Conservation (phyloP, 2,329 filamentous ascomycete species). For the Thelonectria discophora region DNA sequence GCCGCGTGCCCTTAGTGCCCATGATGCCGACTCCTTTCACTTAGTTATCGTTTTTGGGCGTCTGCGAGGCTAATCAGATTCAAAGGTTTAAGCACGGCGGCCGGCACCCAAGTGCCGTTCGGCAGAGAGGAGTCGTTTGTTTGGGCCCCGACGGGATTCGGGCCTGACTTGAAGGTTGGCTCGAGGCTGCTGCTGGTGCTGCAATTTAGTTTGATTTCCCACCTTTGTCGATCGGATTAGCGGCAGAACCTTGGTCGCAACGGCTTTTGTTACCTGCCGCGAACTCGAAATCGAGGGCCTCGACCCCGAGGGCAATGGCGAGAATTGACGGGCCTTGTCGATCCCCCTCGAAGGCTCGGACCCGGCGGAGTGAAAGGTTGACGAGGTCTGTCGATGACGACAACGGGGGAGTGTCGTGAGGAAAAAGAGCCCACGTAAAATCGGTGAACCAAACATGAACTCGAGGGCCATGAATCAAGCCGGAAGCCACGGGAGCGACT, state of each 20-base stretch:
- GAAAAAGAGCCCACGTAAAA: background rate
- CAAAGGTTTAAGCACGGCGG: background rate
- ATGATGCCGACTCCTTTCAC: background rate
- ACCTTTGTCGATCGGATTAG: background rate
- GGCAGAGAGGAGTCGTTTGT: background rate
- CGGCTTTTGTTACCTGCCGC: no score
- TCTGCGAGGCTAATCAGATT: background rate
- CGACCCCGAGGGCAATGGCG: background rate
- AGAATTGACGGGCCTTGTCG: background rate
- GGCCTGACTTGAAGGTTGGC: background rate
- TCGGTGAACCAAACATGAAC: background rate
- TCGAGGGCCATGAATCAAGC: constrained; percentile 1
- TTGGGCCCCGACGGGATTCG: background rate
- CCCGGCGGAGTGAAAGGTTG: background rate
- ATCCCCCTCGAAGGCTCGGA: background rate
- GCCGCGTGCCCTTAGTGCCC: background rate
- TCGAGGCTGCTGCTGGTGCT: background rate
- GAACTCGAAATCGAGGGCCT: no score
- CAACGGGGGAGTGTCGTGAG: background rate
- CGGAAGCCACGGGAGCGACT: constrained; percentile 13
- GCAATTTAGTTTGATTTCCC: background rate
- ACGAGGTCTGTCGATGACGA: constrained; percentile 7
- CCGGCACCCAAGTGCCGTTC: background rate
- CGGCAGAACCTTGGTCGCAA: background rate
- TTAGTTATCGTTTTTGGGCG: background rate